Evolutionary conservation across 441 rosid genomes (phyloP), one percentile per base, ranked within the genome.

Genomic region (Populus hybrid): DNA sequence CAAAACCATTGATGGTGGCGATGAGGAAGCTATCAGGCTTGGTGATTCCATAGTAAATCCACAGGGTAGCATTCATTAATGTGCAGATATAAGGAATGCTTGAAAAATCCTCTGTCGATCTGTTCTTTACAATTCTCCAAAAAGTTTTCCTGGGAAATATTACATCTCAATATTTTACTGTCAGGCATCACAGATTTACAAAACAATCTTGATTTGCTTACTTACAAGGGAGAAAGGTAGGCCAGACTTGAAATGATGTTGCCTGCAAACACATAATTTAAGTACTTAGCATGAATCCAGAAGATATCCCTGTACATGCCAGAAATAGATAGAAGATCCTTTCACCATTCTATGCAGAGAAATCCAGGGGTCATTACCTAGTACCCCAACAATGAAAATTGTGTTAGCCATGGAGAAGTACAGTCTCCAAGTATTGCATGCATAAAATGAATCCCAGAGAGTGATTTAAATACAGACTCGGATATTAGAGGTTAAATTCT

Each of bases 21-120:
- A 89, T 77, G 33, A 89, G 90, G 14, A 89, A 0, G 53, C 90
- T 91, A 1, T 82, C 86, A 0, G 95, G 91, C 70, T 87, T 88
- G 11, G 88, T 72, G 35, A 88, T 69, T 69, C 94, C 94, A 74
- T 91, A 89, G 84, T 89, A 88, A 73, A 83, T 85, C 94, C 94
- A 88, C 72, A 88, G 80, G 56, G 87, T 86, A 2, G 93, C 85
- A 83, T 88, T 85, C 74, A 89, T 24, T 24, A 91, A 82, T 4
- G 94, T 88, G 2, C 88, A 85, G 59, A 88, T 82, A 56, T 91
- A 91, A 2, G 94, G 93, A 72, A 72, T 82, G n/a, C 80, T 89
- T 81, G 83, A 82, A 87, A 84, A 89, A 79, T 87, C 78, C 76
- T 87, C 87, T 0, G 93, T 91, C 9, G 91, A 89, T 83, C 82